A percentile compares a stretch with the other conserved stretches of the same genome.
Evolutionary conservation across 2,329 filamentous ascomycete genomes (phyloP).

Genomic region (Camptophora hylomeconis): DNA sequence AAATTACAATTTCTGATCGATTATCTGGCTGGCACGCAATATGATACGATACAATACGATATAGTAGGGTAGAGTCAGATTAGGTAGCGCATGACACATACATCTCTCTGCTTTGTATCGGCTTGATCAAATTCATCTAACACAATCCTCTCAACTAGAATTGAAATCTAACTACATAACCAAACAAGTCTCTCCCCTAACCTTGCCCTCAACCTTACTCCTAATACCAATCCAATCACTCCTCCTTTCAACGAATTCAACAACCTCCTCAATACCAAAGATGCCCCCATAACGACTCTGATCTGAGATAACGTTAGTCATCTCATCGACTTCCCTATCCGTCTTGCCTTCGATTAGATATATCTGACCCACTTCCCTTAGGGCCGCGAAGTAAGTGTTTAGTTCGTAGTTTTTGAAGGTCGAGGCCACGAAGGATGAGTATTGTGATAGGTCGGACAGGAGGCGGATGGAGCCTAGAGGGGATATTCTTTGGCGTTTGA

Average conservation of each 20-base stretch:
- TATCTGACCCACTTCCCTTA: constrained; percentile 87
- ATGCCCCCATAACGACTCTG: constrained; percentile 80
- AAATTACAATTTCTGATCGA: too few species aligned
- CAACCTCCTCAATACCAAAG: constrained; percentile 90
- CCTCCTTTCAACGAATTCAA: constrained; percentile 86
- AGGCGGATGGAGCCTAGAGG: constrained; percentile 81
- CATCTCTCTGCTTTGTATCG: too few species aligned
- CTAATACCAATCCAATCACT: constrained; percentile 93
- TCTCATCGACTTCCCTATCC: constrained; percentile 65
- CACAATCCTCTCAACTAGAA: too few species aligned
- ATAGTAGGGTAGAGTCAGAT: too few species aligned
- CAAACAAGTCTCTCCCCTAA: constrained; percentile 86
- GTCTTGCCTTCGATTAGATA: constrained; percentile 69
- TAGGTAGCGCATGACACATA: too few species aligned
- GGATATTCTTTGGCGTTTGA: constrained; percentile 88
- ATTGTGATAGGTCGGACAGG: constrained; percentile 93
- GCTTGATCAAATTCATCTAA: too few species aligned
- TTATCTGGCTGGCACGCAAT: too few species aligned
- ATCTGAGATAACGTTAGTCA: constrained; percentile 90
- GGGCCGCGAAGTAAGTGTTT: constrained; percentile 76
- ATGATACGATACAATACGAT: too few species aligned
- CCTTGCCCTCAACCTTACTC: constrained; percentile 79
- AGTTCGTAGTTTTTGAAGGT: constrained; percentile 66
- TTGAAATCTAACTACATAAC: too few species aligned
- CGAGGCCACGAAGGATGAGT: constrained; percentile 70